A percentile compares a stretch with the other conserved stretches of the same genome.
Evolutionary conservation across 495 filamentous ascomycete genomes (phyloP).

Genomic region (Penicillium daleae): DNA sequence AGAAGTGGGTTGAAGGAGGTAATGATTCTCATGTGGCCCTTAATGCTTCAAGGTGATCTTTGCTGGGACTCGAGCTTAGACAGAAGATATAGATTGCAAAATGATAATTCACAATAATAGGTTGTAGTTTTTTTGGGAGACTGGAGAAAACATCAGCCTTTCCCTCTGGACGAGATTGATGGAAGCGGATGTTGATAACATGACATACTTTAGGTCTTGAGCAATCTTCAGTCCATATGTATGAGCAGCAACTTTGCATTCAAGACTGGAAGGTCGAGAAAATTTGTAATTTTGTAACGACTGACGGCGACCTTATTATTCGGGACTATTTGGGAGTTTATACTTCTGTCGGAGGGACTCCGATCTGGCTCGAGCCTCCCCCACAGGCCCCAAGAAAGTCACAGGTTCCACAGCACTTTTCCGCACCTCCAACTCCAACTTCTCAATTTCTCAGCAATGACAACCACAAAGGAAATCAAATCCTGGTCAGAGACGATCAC

Average conservation of each 20-base stretch:
- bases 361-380: background rate
- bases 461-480: conserved; percentile 10
- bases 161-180: too few species aligned
- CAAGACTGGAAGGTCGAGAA: background rate
- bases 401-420: background rate
- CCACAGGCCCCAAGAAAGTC: background rate
- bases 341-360: background rate
- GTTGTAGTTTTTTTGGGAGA: too few species aligned
- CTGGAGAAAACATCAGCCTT: background rate
- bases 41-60: too few species aligned
- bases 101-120: too few species aligned
- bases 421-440: background rate
- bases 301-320: background rate
- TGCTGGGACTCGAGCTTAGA: too few species aligned
- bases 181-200: too few species aligned
- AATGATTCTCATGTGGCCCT: background rate
- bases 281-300: background rate
- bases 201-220: background rate
- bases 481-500: conserved; percentile 14
- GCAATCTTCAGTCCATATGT: background rate
- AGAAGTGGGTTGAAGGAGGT: background rate
- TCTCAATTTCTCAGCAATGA: background rate
- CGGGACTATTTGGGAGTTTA: background rate
- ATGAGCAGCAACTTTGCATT: background rate
- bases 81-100: too few species aligned